Base-by-base conservation (phyloP, 305 asterid species). In the Nicotiana rustica region DNA sequence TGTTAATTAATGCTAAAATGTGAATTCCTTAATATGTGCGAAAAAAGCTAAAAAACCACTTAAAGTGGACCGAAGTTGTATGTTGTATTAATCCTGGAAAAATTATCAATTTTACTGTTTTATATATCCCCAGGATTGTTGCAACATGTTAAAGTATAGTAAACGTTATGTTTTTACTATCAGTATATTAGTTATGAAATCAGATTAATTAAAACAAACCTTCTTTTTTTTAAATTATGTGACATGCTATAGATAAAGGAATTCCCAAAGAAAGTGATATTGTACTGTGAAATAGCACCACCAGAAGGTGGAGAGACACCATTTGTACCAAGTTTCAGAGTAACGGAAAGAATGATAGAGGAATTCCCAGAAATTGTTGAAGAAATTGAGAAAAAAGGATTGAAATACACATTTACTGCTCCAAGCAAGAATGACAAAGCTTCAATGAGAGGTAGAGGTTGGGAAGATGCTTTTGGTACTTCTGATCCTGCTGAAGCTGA, bases 251-350 rank as follows among this genome's bases (percentile, higher is more conserved):
- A 94, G 97, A 91, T 94, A 2, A 91, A 87, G 78, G 98, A 91
- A 80, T 87, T 85, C 13, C 98, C 98, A 0, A 89, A 89, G 83
- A 94, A 91, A 86, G 96, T 91, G 19, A 91, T 94, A 83, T 87
- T 94, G 41, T 94, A 80, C 60, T 94, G 98, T 75, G 95, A 94
- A 78, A 86, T 91, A 44, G 93, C 98, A 1, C 92, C 98, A 29
- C 97, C 97, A 1, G 96, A 91, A 85, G 98, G 98, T 0, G 97
- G 98, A 29, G 92, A 92, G 84, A 94, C 97, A 2, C 98, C 98
- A 0, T 88, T 94, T 15, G 98, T 94, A 83, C 97, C 97, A 6
- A 94, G 98, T 69, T 94, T 94, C 75, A 83, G 88, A 5, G 97
- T 94, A 49, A 88, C 98, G 0, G 92, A 92, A 81, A 82, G 93